These are phyloP conservation scores for Bryum argenteum DNA, from an alignment of 225 moss, liverwort and hornwort genomes.

Conservation along the genomic window DNA sequence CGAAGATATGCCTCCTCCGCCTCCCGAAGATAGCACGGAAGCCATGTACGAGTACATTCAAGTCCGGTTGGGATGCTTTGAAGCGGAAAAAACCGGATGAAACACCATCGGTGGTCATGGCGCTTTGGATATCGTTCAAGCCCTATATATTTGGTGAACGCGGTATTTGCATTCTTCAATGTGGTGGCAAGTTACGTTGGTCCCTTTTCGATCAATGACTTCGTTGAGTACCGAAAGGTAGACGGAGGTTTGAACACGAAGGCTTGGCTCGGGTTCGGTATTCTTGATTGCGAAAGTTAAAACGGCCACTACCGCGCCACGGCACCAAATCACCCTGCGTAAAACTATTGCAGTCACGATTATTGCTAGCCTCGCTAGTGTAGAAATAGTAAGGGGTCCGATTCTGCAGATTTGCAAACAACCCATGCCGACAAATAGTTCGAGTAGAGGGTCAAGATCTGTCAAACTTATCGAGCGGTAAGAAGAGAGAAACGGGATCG, in stretches of 20 bases:
- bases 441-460: no score
- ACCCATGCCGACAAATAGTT: neutral
- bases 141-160: conserved; percentile 39
- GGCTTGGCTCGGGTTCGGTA: conserved; percentile 47
- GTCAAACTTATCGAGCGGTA: conserved; percentile 65
- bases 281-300: conserved; percentile 57
- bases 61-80: conserved; percentile 66
- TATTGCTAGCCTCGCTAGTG: neutral
- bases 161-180: conserved; percentile 44
- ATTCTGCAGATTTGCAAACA: neutral
- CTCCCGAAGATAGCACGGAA: conserved; percentile 55
- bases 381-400: neutral
- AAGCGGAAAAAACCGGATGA: conserved; percentile 31
- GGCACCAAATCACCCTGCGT: neutral
- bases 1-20: conserved; percentile 65
- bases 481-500: conserved; percentile 84
- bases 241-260: conserved; percentile 67
- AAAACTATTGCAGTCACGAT: neutral
- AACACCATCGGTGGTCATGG: conserved; percentile 56
- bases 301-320: no score
- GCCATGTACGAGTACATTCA: conserved; percentile 47
- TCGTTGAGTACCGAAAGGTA: conserved; percentile 85
- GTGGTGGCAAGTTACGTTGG: conserved; percentile 63
- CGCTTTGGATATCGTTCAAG: conserved; percentile 65
- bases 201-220: conserved; percentile 76